Conservation (phyloP, 1,284 basidiomycete genomes). For the Ceratobasidium sp. region DNA sequence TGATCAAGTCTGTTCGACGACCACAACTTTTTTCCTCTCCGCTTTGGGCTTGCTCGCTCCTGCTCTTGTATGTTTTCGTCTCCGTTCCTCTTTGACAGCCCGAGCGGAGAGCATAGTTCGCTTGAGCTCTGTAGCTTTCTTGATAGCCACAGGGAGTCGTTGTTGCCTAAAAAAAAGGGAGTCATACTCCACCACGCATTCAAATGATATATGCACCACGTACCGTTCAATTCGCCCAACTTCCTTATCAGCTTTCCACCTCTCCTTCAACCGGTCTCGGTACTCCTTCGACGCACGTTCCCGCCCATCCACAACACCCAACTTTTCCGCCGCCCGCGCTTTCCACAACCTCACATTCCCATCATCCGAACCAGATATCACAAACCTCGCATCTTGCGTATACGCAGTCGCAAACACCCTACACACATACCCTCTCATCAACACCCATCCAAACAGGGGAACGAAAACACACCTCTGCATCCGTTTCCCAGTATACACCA, state of each 20-base stretch:
- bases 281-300: slow-evolving; percentile 96
- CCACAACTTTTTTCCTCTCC: slow-evolving; percentile 88
- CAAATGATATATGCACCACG: slow-evolving; percentile 52
- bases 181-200: not conserved
- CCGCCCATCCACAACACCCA: slow-evolving; percentile 90
- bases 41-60: slow-evolving; percentile 92
- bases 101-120: slow-evolving; percentile 92
- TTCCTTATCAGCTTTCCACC: slow-evolving; percentile 89
- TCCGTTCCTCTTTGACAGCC: slow-evolving; percentile 93
- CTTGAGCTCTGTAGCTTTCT: slow-evolving; percentile 91
- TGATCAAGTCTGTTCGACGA: slow-evolving; percentile 78
- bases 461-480: slow-evolving; percentile 87
- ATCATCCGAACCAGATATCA: slow-evolving; percentile 95
- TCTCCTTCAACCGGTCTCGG: slow-evolving; percentile 86
- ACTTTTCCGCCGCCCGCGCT: slow-evolving; percentile 90
- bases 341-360: slow-evolving; percentile 99
- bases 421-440: not conserved
- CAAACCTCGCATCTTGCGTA: slow-evolving; percentile 93
- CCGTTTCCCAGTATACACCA: slow-evolving; percentile 98
- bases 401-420: slow-evolving; percentile 73
- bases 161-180: slow-evolving; percentile 71
- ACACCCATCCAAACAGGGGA: slow-evolving; percentile 22
- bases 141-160: slow-evolving; percentile 91
- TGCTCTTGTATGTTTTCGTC: slow-evolving; percentile 87
- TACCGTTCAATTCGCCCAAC: slow-evolving; percentile 87